Evolutionary conservation across 345 rosid genomes (phyloP), one percentile per base, ranked within the genome.

Genomic region (Heritiera fomes): DNA sequence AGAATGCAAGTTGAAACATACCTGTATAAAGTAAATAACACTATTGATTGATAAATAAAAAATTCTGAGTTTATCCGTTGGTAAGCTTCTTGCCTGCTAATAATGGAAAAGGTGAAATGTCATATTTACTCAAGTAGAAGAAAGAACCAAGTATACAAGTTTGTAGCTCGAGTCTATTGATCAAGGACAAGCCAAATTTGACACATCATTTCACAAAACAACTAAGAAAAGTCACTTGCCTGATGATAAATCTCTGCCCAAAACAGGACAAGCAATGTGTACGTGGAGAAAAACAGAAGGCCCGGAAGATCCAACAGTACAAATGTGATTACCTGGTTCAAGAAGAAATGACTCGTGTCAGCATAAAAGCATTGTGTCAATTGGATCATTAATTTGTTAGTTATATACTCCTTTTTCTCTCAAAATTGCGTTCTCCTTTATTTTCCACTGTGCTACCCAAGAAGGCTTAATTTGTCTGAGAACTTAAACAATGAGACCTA

Each of bases 231-330:
- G 47, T 59, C 46, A 81, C 92, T 87, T 85, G 85, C 99, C 98
- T 97, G 98, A 83, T 91, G 98, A 87, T 97, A 97, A 89, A 97
- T 97, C 86, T 97, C 99, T 30, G 99, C 99, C 99, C 99, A 97
- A 80, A 97, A 97, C 60, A 97, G 88, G 73, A 93, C 98, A 8
- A 97, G 94, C 77, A 97, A 84, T 1, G 98, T 93, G 85, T 94
- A 97, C 0, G 98, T 91, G 3, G 99, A 93, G 89, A 97, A 97
- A 80, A 97, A 93, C 65, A 97, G 83, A 30, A 97, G 89, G 14
- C 96, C 98, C 2, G 99, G 98, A 58, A 97, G 92, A 82, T 94
- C 97, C 90, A 94, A 83, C 70, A 91, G 61, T 82, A 94, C 64
- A 86, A 84, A 80, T 13, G 82, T 84, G 38, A 94, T 84, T 50